phyloP scores from a whole-genome alignment of 306 rosid species.

The Citrullus mucosospermus region DNA sequence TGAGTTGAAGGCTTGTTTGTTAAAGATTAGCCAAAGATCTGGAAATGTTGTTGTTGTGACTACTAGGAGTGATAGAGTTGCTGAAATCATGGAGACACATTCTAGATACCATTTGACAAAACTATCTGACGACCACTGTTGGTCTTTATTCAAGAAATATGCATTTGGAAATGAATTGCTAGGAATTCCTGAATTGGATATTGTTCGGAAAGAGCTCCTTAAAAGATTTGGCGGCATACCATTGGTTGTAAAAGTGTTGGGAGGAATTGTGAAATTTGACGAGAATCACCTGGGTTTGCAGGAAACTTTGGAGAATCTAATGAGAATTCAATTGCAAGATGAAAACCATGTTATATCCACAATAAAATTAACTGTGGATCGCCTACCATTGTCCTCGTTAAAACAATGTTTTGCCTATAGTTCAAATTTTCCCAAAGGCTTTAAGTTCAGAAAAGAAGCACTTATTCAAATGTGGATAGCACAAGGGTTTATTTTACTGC shows the following conservation, averaged over 20 bases:
- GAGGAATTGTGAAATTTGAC: slow-evolving; percentile 2
- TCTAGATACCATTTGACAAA: background rate
- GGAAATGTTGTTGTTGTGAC: slow-evolving; percentile 5
- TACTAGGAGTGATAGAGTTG: slow-evolving; percentile 7
- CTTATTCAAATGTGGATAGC: slow-evolving; percentile 13
- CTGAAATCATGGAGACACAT: slow-evolving; percentile 5
- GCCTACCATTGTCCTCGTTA: background rate
- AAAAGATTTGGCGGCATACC: slow-evolving; percentile 15
- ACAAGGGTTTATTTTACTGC: background rate
- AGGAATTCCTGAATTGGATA: background rate
- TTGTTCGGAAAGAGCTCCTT: background rate
- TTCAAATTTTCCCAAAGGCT: background rate
- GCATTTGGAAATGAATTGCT: background rate
- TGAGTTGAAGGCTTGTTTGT: background rate
- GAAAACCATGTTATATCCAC: background rate
- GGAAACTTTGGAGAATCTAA: background rate
- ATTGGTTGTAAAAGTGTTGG: slow-evolving; percentile 12
- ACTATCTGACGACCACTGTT: slow-evolving; percentile 2
- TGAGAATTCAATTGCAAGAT: background rate
- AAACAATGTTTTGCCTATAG: slow-evolving; percentile 17
- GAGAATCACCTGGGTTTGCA: background rate
- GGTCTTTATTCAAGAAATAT: background rate
- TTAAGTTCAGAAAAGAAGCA: background rate
- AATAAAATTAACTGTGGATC: slow-evolving; percentile 6
- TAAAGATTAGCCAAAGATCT: background rate